phyloP scores from a whole-genome alignment of 768 basidiomycete species.

The Mycena belliarum region DNA sequence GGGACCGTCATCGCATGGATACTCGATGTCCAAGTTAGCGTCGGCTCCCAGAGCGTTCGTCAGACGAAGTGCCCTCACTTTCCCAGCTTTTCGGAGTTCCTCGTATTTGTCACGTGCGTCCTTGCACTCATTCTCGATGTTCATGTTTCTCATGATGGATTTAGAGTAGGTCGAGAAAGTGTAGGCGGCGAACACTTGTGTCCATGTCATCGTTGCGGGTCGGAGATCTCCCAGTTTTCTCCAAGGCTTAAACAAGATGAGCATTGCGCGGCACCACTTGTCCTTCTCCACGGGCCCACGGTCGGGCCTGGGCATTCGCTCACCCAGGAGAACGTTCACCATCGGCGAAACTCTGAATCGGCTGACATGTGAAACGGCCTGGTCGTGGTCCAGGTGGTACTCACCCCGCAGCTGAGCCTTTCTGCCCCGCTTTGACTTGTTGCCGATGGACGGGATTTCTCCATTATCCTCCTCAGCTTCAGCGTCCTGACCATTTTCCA shows the following conservation, averaged over 20 bases:
- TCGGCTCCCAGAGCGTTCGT: background rate
- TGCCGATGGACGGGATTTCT: no score
- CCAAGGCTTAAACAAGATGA: slow-evolving; percentile 5
- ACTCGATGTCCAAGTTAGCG: background rate
- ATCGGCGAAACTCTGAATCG: no score
- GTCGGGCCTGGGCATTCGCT: background rate
- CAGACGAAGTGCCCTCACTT: background rate
- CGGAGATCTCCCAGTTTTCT: no score
- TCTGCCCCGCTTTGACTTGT: no score
- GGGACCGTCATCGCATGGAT: background rate
- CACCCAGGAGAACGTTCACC: background rate
- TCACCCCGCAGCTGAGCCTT: no score
- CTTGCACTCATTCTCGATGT: background rate
- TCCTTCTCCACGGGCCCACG: background rate
- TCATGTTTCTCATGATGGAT: background rate
- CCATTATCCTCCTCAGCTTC: no score
- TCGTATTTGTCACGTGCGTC: background rate
- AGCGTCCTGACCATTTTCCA: background rate
- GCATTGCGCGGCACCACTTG: background rate
- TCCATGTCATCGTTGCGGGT: background rate
- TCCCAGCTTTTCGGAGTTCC: background rate
- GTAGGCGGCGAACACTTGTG: no score
- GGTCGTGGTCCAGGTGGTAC: no score
- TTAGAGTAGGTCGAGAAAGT: background rate
- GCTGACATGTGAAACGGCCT: no score